Evolutionary conservation across 768 basidiomycete genomes (phyloP), one percentile per base, ranked within the genome.

Genomic region (Suillus plorans): DNA sequence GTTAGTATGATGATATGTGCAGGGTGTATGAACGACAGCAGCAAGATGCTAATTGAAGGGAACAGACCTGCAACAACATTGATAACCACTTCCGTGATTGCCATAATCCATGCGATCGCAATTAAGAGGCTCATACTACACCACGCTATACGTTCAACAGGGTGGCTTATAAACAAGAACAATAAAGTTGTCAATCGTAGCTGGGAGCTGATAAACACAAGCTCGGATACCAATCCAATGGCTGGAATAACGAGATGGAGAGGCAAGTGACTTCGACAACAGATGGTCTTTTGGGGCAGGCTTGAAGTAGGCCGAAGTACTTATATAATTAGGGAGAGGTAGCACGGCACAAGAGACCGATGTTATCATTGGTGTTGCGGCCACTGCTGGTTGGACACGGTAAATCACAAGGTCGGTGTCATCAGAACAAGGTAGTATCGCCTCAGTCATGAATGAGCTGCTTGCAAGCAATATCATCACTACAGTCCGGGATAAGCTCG

Each of bases 21-120:
- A 31, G 28, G 8, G 25, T 22, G 25, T 50, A 50, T 50, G 22
- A 50, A 50, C 14, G 49, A 25, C 13, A 52, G 25, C 9, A 16
- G 16, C 50, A 28, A 52, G 37, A 31, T 31, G 25, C n/a, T 3
- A 1, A 18, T 45, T 50, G 66, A 20, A 72, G 16, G 5, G 31
- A 5, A 69, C 84, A 64, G 53, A 96, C 96, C 80, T 91, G 89
- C 13, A 98, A 83, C 16, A 98, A 31, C 88, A 57, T 90, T 85
- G 37, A 98, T 94, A 3, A 95, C 95, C 74, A 97, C 95, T 73
- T 97, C 95, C 1, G 95, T 95, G 56, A 99, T 95, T 7, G 92
- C 94, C 88, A 98, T 95, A 69, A 99, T 98, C 97, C 97, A 99
- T 8, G 98, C 88, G 66, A 98, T 86, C 2, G 94, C 84, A 31